These are phyloP conservation scores for Pleurotus tuoliensis DNA, from an alignment of 768 basidiomycete genomes.

Conservation along the genomic window DNA sequence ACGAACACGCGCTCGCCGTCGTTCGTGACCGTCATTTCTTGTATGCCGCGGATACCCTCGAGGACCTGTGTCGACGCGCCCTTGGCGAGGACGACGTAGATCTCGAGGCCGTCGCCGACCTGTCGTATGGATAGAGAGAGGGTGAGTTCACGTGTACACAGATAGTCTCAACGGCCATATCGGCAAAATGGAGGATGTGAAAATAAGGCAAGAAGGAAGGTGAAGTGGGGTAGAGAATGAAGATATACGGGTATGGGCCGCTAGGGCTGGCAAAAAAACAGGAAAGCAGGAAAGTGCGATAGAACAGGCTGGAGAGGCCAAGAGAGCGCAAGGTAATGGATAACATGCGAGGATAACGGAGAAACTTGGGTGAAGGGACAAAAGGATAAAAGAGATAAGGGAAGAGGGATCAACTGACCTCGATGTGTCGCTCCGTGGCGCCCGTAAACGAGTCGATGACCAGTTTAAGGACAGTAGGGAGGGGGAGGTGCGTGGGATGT, in stretches of 20 bases:
- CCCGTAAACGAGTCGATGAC: conserved; percentile 96
- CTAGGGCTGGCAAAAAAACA: too few relatives aligned
- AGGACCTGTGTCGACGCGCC: conserved; percentile 59
- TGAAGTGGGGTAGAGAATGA: not conserved
- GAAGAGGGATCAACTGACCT: conserved; percentile 45
- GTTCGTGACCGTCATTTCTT: conserved; percentile 57
- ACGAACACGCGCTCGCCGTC: conserved; percentile 78
- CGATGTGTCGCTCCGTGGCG: conserved; percentile 97
- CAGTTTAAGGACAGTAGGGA: conserved; percentile 75
- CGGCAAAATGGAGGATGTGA: not conserved
- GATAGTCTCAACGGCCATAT: too few relatives aligned
- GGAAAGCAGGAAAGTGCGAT: conserved; percentile 1
- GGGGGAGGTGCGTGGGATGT: conserved; percentile 79
- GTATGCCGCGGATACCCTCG: conserved; percentile 48
- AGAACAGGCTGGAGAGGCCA: not conserved
- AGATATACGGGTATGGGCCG: too few relatives aligned
- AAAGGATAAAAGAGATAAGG: not conserved
- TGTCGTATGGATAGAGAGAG: conserved; percentile 19
- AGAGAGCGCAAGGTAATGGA: not conserved
- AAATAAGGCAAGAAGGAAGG: too few relatives aligned
- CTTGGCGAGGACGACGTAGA: conserved; percentile 79
- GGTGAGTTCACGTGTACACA: too few relatives aligned
- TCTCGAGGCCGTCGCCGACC: conserved; percentile 96
- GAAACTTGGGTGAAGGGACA: not conserved
- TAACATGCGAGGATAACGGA: not conserved